Percentiles rank a stretch among this genome's conserved stretches.
Evolutionary conservation across 129 eudicot species (phyloP).

Genomic region (Helichrysum umbraculigerum): DNA sequence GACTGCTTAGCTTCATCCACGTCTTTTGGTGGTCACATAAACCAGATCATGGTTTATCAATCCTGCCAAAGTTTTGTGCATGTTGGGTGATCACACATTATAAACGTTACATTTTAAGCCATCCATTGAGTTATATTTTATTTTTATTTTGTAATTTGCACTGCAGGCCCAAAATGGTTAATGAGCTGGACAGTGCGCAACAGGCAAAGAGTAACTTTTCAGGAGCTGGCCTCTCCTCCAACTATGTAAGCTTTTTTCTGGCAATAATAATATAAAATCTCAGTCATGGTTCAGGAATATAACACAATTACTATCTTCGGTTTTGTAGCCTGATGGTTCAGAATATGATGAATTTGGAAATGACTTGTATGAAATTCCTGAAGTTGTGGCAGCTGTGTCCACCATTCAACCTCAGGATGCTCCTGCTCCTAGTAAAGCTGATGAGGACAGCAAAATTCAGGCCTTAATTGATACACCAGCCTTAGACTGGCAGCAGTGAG

Average conservation of each 20-base stretch:
- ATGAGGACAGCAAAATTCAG: conserved; percentile 84
- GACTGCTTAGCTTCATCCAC: conserved; percentile 32
- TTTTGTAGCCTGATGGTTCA: conserved; percentile 69
- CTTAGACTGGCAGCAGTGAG: conserved; percentile 95
- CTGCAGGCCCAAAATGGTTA: conserved; percentile 68
- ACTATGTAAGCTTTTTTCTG: conserved; percentile 54
- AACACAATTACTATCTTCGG: not conserved
- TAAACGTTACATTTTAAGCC: conserved; percentile 1
- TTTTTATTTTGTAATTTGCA: conserved; percentile 19
- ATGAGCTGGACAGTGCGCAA: conserved; percentile 50
- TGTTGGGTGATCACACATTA: conserved; percentile 20
- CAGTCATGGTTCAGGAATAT: not conserved
- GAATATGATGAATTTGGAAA: conserved; percentile 95
- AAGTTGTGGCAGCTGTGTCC: conserved; percentile 43
- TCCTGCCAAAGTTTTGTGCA: conserved; percentile 25
- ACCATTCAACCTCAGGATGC: conserved; percentile 58
- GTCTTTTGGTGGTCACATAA: conserved; percentile 21
- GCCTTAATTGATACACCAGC: conserved; percentile 88
- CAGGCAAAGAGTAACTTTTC: conserved; percentile 46
- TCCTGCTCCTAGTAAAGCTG: conserved; percentile 72
- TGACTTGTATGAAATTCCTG: conserved; percentile 89
- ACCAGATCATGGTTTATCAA: conserved; percentile 27
- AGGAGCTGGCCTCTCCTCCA: conserved; percentile 59
- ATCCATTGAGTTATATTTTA: conserved; percentile 31
- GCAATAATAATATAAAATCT: not conserved